Conservation (phyloP, 2,329 filamentous ascomycete species). For the Ceratocystis papillata region DNA sequence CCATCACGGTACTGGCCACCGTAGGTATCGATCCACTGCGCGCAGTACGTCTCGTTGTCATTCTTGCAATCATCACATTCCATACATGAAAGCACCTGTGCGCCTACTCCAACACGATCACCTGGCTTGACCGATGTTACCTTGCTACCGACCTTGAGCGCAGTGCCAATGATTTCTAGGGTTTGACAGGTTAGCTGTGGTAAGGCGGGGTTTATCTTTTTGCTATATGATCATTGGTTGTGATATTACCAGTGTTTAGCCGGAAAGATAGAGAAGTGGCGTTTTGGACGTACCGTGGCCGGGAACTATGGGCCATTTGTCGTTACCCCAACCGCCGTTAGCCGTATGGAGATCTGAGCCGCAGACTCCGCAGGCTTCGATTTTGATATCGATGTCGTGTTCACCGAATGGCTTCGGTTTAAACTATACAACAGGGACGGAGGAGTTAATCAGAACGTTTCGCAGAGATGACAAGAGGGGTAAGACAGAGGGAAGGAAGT, state of each 20-base stretch:
- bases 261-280: not conserved
- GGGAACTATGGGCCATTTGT: constrained; percentile 48
- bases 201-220: not conserved
- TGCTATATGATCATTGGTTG: not conserved
- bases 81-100: constrained; percentile 54
- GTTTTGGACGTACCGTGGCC: constrained; percentile 38
- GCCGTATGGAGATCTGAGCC: constrained; percentile 58
- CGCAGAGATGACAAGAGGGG: too few relatives aligned
- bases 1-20: constrained; percentile 48
- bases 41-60: constrained; percentile 59
- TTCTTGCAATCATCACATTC: constrained; percentile 54
- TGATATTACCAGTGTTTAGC: not conserved
- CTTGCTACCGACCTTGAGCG: constrained; percentile 52
- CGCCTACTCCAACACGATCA: constrained; percentile 57
- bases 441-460: not conserved
- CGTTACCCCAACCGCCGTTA: constrained; percentile 51
- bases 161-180: constrained; percentile 53
- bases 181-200: not conserved
- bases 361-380: constrained; percentile 63
- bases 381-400: constrained; percentile 71
- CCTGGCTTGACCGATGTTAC: constrained; percentile 50
- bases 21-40: constrained; percentile 50
- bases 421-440: constrained; percentile 40
- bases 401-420: constrained; percentile 73
- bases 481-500: not conserved